phyloP scores from a whole-genome alignment of 805 yeast species.

The Starmerella apis region DNA sequence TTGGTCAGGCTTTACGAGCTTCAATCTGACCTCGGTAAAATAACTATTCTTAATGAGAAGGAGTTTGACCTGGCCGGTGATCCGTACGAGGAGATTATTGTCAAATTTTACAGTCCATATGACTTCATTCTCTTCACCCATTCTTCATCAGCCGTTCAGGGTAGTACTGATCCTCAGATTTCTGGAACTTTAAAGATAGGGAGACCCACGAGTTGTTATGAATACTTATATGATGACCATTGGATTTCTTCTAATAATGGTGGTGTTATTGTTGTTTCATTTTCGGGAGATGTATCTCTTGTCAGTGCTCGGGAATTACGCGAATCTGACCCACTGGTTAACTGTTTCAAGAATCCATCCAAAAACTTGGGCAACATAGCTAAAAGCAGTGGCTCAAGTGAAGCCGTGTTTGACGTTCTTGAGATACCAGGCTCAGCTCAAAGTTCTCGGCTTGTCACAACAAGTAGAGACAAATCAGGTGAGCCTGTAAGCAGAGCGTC shows the following conservation, averaged over 20 bases:
- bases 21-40: background rate
- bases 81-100: slow-evolving; percentile 13
- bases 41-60: background rate
- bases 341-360: background rate
- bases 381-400: background rate
- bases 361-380: background rate
- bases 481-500: background rate
- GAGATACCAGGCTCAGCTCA: background rate
- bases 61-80: slow-evolving; percentile 8
- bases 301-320: background rate
- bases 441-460: background rate
- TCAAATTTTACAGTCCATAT: slow-evolving; percentile 1
- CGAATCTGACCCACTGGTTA: background rate
- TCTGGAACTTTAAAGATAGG: background rate
- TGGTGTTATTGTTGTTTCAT: background rate
- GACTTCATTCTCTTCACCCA: slow-evolving; percentile 6
- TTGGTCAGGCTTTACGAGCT: slow-evolving; percentile 3
- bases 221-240: slow-evolving; percentile 9
- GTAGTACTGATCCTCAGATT: background rate
- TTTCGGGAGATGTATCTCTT: background rate
- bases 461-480: background rate
- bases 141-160: background rate
- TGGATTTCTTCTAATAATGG: slow-evolving; percentile 3
- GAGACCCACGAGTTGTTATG: background rate
- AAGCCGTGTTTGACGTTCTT: background rate